A percentile compares a stretch with the other conserved stretches of the same genome.
Evolutionary conservation across 2,329 filamentous ascomycete genomes (phyloP).

Genomic region (Fusarium chuoi): DNA sequence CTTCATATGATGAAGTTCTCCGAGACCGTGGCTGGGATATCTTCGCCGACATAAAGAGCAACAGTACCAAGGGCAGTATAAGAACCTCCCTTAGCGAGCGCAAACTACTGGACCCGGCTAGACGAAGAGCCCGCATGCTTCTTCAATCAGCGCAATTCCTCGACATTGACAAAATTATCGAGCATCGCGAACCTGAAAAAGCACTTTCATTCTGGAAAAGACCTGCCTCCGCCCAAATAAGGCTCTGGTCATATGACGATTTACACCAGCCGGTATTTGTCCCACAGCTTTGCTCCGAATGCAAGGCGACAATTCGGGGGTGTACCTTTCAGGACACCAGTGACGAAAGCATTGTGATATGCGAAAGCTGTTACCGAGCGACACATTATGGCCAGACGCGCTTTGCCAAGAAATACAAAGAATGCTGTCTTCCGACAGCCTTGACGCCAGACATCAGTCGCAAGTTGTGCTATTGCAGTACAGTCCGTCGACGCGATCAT

Average conservation of each 20-base stretch:
- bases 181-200: conserved; percentile 45
- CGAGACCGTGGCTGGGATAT: conserved; percentile 37
- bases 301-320: conserved; percentile 33
- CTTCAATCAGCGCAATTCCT: conserved; percentile 49
- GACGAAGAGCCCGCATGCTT: conserved; percentile 44
- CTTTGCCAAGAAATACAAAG: conserved; percentile 49
- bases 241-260: conserved; percentile 16
- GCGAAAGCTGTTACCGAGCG: conserved; percentile 49
- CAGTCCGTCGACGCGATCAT: conserved; percentile 28
- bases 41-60: conserved; percentile 40
- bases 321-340: conserved; percentile 39
- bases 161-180: conserved; percentile 53
- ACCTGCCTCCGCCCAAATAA: conserved; percentile 41
- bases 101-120: neutral
- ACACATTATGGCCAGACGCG: conserved; percentile 41
- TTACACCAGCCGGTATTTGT: conserved; percentile 28
- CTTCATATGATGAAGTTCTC: conserved; percentile 38
- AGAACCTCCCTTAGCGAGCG: conserved; percentile 17
- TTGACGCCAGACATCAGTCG: conserved; percentile 41
- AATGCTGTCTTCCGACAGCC: conserved; percentile 43
- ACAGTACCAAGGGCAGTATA: conserved; percentile 4
- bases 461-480: conserved; percentile 42
- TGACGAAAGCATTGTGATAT: conserved; percentile 35
- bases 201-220: conserved; percentile 41
- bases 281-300: conserved; percentile 31